Conservation (phyloP, 192 early-diverging fungal genomes). For the Rhizophagus clarus region DNA sequence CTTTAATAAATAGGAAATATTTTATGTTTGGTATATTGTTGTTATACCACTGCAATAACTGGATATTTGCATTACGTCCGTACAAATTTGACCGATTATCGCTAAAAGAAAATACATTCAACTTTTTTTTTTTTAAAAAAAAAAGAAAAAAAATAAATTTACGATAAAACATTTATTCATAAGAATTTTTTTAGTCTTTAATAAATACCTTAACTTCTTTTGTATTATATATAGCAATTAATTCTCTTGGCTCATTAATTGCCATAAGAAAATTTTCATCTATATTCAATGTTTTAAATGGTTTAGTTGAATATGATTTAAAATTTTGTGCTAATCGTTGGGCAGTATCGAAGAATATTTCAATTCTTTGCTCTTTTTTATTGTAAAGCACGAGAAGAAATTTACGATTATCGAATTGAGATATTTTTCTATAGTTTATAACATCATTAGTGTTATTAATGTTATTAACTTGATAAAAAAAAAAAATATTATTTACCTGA, state of each 20-base stretch:
- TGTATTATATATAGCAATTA: conserved; percentile 29
- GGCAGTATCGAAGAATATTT: background rate
- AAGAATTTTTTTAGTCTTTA: too few relatives aligned
- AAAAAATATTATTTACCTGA: background rate
- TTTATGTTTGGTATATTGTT: background rate
- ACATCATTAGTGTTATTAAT: background rate
- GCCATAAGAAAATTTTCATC: background rate
- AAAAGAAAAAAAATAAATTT: background rate
- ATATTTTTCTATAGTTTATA: background rate
- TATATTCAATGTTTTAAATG: background rate
- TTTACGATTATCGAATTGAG: background rate
- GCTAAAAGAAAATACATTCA: conserved; percentile 23
- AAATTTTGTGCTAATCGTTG: background rate
- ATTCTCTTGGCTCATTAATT: conserved; percentile 16
- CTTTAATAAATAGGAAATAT: conserved; percentile 27
- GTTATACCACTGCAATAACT: conserved; percentile 21
- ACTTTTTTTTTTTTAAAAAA: background rate
- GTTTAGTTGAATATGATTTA: background rate
- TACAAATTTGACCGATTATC: background rate
- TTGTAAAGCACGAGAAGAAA: background rate
- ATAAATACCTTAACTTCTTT: background rate
- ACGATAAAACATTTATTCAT: background rate
- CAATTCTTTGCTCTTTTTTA: background rate
- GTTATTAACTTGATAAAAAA: background rate
- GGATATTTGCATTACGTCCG: conserved; percentile 14